Conservation (phyloP, 257 asterid species). For the Osmanthus fragrans region DNA sequence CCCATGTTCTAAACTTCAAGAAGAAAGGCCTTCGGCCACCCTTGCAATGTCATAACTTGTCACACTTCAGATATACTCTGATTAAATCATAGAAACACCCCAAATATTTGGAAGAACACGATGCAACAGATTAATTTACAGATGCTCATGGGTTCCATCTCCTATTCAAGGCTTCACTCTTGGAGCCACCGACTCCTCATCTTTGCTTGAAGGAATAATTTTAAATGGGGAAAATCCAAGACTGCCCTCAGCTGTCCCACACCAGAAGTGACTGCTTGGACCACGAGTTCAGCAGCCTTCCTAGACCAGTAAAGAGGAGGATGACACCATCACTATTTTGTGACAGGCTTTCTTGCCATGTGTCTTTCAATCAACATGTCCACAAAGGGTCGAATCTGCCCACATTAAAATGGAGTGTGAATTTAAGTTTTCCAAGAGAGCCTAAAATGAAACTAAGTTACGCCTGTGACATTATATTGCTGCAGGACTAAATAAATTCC, state of each 20-base stretch:
- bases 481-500: conserved; percentile 7
- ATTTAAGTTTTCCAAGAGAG: conserved; percentile 23
- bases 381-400: conserved; percentile 95
- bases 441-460: conserved; percentile 3
- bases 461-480: conserved; percentile 5
- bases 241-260: conserved; percentile 17
- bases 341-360: conserved; percentile 61
- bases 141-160: conserved; percentile 21
- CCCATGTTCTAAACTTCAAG: conserved; percentile 32
- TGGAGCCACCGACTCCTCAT: conserved; percentile 21
- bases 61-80: conserved; percentile 25
- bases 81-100: conserved; percentile 27
- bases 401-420: conserved; percentile 26
- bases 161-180: conserved; percentile 25
- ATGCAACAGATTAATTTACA: conserved; percentile 22
- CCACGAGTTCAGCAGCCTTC: conserved; percentile 26
- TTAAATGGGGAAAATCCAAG: background rate
- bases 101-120: conserved; percentile 21
- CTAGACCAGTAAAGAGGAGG: conserved; percentile 22
- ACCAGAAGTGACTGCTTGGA: conserved; percentile 25
- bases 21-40: conserved; percentile 37
- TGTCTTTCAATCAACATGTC: conserved; percentile 89
- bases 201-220: background rate
- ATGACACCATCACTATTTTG: conserved; percentile 48
- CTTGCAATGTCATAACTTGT: conserved; percentile 3